phyloP scores from a whole-genome alignment of 768 basidiomycete genomes.

The Boletus vermiculosoides region DNA sequence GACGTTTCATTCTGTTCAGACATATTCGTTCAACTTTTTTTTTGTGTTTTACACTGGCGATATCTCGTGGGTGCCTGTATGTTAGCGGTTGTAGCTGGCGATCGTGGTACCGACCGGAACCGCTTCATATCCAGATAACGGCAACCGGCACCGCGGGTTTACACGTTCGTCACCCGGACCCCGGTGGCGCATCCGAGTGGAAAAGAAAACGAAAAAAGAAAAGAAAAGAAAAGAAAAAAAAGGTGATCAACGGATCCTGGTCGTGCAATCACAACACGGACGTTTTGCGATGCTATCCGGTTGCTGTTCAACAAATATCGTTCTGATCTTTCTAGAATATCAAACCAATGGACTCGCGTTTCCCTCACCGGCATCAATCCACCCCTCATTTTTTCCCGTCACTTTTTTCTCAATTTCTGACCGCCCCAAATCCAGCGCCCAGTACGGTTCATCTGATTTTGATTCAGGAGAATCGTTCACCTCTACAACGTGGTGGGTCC shows the following conservation, averaged over 20 bases:
- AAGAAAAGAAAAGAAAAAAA: constrained; percentile 1
- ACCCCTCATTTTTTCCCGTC: not conserved
- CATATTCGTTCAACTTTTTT: not conserved
- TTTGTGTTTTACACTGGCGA: not conserved
- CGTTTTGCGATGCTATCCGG: not conserved
- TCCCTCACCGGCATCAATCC: not conserved
- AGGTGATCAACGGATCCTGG: not conserved
- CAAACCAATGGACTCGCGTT: not conserved
- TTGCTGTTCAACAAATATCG: not conserved
- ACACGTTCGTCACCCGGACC: not conserved
- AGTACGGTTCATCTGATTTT: not conserved
- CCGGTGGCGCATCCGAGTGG: not conserved
- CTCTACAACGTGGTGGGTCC: not conserved
- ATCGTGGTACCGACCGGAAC: constrained; percentile 12
- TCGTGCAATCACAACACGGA: not conserved
- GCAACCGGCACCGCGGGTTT: constrained; percentile 5
- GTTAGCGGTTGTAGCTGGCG: not conserved
- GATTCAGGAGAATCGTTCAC: not conserved
- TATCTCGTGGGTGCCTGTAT: not conserved
- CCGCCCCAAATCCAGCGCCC: not conserved
- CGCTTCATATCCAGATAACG: constrained; percentile 10
- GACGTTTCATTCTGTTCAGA: constrained; percentile 3
- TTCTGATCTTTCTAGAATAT: not conserved
- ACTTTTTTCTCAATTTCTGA: not conserved
- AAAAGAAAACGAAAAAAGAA: not conserved